These are phyloP conservation scores for Holtermanniella nyarrowii DNA, from an alignment of 768 basidiomycete genomes.

Conservation along the genomic window DNA sequence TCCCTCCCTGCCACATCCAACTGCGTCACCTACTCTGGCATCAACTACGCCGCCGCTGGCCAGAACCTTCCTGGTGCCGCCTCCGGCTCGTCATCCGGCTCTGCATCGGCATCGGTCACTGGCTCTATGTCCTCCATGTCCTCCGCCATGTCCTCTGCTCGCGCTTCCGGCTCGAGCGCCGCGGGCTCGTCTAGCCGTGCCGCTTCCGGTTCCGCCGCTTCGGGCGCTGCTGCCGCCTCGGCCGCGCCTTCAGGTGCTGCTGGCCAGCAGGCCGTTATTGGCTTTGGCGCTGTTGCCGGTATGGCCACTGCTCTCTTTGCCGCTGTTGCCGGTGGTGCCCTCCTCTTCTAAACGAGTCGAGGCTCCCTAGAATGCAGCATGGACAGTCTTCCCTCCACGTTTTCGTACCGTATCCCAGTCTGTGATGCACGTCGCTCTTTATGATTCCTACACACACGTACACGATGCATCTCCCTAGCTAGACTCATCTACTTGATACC, in stretches of 20 bases:
- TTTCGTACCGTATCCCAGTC: no score
- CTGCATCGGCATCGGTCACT: slow-evolving; percentile 44
- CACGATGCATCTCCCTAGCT: no score
- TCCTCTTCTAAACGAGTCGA: slow-evolving; percentile 20
- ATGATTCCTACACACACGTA: no score
- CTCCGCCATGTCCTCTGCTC: slow-evolving; percentile 9
- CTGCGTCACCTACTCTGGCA: slow-evolving; percentile 40
- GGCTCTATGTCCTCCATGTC: slow-evolving; percentile 16
- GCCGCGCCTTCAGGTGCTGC: slow-evolving; percentile 5
- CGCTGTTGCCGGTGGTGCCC: slow-evolving; percentile 23
- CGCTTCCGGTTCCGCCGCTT: slow-evolving; percentile 4
- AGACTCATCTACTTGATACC: slow-evolving; percentile 46
- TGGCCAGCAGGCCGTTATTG: slow-evolving; percentile 2
- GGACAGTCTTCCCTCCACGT: no score
- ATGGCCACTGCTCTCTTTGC: slow-evolving; percentile 1
- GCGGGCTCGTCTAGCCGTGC: background rate
- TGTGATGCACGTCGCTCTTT: no score
- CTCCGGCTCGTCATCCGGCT: slow-evolving; percentile 49
- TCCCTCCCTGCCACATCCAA: slow-evolving; percentile 41
- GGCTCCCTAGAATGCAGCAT: no score
- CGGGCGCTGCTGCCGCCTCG: slow-evolving; percentile 14
- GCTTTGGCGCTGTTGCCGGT: slow-evolving; percentile 15
- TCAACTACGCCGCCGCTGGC: slow-evolving; percentile 29
- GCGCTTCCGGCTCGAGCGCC: slow-evolving; percentile 1
- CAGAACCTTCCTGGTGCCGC: slow-evolving; percentile 41